These are phyloP conservation scores for Sugiyamaella pinicola DNA, from an alignment of 1,139 yeast species.

Conservation along the genomic window DNA sequence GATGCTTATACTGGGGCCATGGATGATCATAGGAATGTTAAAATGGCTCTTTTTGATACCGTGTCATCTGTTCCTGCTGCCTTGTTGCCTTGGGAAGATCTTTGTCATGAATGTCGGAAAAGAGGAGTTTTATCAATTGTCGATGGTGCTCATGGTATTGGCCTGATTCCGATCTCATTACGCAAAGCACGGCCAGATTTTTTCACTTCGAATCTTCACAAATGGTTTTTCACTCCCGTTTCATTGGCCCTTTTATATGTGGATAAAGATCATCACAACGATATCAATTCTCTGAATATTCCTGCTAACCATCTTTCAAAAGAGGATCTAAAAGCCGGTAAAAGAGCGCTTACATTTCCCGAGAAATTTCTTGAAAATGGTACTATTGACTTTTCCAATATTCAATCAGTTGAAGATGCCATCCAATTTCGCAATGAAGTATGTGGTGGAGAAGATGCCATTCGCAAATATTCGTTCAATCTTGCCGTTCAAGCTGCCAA, in stretches of 20 bases:
- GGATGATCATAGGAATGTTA: slow-evolving; percentile 36
- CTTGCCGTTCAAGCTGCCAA: slow-evolving; percentile 52
- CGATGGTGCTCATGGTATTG: slow-evolving; percentile 76
- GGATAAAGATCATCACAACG: slow-evolving; percentile 52
- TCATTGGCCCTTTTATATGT: slow-evolving; percentile 65
- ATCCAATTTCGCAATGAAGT: slow-evolving; percentile 52
- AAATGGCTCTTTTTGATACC: slow-evolving; percentile 59
- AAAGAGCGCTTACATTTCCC: slow-evolving; percentile 25
- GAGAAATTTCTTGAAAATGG: slow-evolving; percentile 44
- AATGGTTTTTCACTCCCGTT: slow-evolving; percentile 66
- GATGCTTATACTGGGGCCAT: slow-evolving; percentile 46
- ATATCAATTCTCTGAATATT: slow-evolving; percentile 54
- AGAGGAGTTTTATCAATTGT: slow-evolving; percentile 56
- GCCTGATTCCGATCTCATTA: slow-evolving; percentile 55
- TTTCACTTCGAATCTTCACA: slow-evolving; percentile 64
- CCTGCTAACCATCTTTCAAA: slow-evolving; percentile 41
- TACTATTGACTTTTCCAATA: slow-evolving; percentile 44
- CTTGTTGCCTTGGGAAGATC: slow-evolving; percentile 55
- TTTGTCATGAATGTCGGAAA: slow-evolving; percentile 52
- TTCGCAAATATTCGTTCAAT: slow-evolving; percentile 50
- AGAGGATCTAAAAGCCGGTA: slow-evolving; percentile 19
- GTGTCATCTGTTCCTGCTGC: slow-evolving; percentile 68
- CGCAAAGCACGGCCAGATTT: slow-evolving; percentile 58
- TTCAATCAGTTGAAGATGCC: slow-evolving; percentile 47
- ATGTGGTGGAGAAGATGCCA: slow-evolving; percentile 65